Evolutionary conservation across 257 asterid species (phyloP).

Genomic region (Lavandula angustifolia): DNA sequence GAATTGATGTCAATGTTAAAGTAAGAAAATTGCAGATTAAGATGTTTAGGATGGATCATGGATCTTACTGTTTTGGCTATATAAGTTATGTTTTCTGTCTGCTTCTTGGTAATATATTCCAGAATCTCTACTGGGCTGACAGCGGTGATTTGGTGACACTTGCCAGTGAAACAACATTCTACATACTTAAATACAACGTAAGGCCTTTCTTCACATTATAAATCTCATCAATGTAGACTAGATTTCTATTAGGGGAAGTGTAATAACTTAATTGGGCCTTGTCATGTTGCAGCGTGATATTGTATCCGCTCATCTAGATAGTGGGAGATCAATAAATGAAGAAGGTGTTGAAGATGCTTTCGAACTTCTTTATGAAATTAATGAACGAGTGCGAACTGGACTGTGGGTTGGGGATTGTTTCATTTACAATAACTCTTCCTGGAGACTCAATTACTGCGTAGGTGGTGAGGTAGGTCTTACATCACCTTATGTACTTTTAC

Average conservation of each 20-base stretch:
- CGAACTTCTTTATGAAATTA: conserved; percentile 88
- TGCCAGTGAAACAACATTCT: conserved; percentile 84
- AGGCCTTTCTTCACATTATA: conserved; percentile 24
- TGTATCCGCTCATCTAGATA: conserved; percentile 87
- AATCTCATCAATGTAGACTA: conserved; percentile 19
- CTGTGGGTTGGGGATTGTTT: conserved; percentile 99
- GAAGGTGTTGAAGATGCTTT: conserved; percentile 98
- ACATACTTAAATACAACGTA: conserved; percentile 83
- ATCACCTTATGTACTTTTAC: conserved; percentile 7
- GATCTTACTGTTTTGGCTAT: conserved; percentile 30
- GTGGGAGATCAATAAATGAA: conserved; percentile 87
- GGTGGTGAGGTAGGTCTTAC: conserved; percentile 88
- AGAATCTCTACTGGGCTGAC: conserved; percentile 99
- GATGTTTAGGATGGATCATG: not conserved
- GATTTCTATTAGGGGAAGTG: conserved; percentile 33
- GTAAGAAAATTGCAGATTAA: conserved; percentile 45
- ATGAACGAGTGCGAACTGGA: conserved; percentile 98
- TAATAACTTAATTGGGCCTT: conserved; percentile 28
- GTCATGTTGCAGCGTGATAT: conserved; percentile 75
- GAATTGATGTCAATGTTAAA: conserved; percentile 93
- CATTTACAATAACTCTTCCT: conserved; percentile 89
- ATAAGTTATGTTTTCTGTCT: conserved; percentile 23
- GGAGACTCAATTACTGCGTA: conserved; percentile 97
- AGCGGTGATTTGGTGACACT: conserved; percentile 89
- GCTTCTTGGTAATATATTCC: conserved; percentile 34